A percentile compares a stretch with the other conserved stretches of the same genome.
Evolutionary conservation across 2,329 filamentous ascomycete genomes (phyloP).

Genomic region (Davidsoniella virescens): DNA sequence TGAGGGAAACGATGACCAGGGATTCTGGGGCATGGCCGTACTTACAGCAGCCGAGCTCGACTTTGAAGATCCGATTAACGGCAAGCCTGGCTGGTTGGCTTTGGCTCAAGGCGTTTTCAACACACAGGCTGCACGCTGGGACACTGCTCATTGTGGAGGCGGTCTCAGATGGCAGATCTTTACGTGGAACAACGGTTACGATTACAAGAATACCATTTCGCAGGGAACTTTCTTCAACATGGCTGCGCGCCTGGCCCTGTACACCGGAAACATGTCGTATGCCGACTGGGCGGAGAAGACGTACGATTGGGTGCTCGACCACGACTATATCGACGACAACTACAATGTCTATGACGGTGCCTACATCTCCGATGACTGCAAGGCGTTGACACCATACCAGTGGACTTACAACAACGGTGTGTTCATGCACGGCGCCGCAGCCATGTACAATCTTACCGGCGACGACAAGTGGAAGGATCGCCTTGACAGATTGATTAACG

Average conservation of each 20-base stretch:
- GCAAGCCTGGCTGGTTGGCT: conserved; percentile 49
- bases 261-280: conserved; percentile 65
- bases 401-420: conserved; percentile 56
- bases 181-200: conserved; percentile 63
- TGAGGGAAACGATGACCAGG: conserved; percentile 60
- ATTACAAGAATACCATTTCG: conserved; percentile 56
- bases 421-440: conserved; percentile 48
- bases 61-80: conserved; percentile 41
- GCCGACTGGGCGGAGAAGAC: conserved; percentile 57
- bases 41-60: conserved; percentile 56
- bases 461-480: conserved; percentile 39
- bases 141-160: conserved; percentile 49
- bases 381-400: conserved; percentile 40
- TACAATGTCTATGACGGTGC: conserved; percentile 49
- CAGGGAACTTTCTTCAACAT: conserved; percentile 47
- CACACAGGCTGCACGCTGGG: conserved; percentile 59
- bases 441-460: conserved; percentile 48
- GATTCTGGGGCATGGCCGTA: conserved; percentile 55
- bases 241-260: conserved; percentile 52
- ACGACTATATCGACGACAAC: conserved; percentile 41
- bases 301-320: conserved; percentile 50
- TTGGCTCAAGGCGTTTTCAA: conserved; percentile 72
- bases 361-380: conserved; percentile 40
- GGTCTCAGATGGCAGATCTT: conserved; percentile 78
- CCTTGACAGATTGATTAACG: conserved; percentile 39